These are phyloP conservation scores for Juglanconis juglandina DNA, from an alignment of 2,329 filamentous ascomycete species.

Conservation along the genomic window DNA sequence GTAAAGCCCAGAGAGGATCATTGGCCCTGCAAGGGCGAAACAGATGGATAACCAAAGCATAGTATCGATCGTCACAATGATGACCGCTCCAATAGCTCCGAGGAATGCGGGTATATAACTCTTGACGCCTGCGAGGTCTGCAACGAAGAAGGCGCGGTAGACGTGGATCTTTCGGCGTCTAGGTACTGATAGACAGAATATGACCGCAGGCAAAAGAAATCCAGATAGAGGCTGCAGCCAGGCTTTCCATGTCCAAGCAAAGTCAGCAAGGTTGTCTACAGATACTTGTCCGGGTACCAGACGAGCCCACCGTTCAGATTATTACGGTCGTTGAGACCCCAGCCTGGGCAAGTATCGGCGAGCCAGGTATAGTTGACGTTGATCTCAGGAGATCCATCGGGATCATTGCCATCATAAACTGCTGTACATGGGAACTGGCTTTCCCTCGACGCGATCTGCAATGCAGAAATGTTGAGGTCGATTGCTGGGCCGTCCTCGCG, in stretches of 20 bases:
- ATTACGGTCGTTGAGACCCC: slow-evolving; percentile 20
- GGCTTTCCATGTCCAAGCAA: background rate
- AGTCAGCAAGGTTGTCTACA: too few species aligned
- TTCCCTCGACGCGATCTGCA: background rate
- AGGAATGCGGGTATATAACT: slow-evolving; percentile 16
- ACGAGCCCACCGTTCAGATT: slow-evolving; percentile 25
- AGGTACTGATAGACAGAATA: too few species aligned
- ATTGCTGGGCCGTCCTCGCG: slow-evolving; percentile 5
- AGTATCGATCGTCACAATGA: slow-evolving; percentile 25
- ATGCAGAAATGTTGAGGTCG: slow-evolving; percentile 3
- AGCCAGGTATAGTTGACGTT: slow-evolving; percentile 21
- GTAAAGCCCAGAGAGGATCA: slow-evolving; percentile 29
- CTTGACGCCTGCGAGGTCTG: slow-evolving; percentile 15
- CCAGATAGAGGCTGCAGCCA: slow-evolving; percentile 15
- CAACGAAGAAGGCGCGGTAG: too few species aligned
- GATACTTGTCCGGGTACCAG: slow-evolving; percentile 1
- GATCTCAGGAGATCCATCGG: slow-evolving; percentile 22
- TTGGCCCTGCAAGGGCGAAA: slow-evolving; percentile 28
- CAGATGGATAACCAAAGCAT: slow-evolving; percentile 27
- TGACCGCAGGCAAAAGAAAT: too few species aligned
- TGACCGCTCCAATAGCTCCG: slow-evolving; percentile 17
- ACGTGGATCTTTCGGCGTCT: too few species aligned
- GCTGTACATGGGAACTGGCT: slow-evolving; percentile 26
- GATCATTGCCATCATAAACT: slow-evolving; percentile 19
- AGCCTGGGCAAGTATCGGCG: slow-evolving; percentile 23